Conservation (phyloP, 805 yeast genomes). For the Schwanniomyces vanrijiae region DNA sequence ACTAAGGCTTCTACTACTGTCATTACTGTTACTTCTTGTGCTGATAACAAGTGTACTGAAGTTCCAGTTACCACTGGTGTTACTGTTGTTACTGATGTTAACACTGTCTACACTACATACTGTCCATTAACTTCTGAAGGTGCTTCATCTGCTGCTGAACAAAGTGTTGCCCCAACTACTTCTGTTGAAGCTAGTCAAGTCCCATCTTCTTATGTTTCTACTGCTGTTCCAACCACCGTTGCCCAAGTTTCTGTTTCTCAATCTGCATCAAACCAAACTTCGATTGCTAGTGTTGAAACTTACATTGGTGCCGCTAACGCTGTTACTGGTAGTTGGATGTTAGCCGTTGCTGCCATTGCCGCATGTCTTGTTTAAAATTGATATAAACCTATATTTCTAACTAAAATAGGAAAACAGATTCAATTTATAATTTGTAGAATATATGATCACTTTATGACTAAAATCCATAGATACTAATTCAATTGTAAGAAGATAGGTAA, state of each 20-base stretch:
- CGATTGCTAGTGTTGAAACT: slow-evolving; percentile 12
- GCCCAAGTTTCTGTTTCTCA: background rate
- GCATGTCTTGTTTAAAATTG: background rate
- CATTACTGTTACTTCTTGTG: slow-evolving; percentile 28
- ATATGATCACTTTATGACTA: no score
- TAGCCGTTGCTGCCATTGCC: background rate
- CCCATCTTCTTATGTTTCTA: background rate
- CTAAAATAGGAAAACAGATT: background rate
- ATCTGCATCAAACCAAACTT: slow-evolving; percentile 4
- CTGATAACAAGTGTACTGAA: slow-evolving; percentile 22
- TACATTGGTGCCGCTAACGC: slow-evolving; percentile 3
- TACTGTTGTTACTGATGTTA: slow-evolving; percentile 13
- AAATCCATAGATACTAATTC: no score
- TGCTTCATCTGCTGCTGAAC: background rate
- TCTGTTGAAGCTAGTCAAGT: background rate
- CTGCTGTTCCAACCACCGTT: background rate
- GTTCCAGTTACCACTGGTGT: slow-evolving; percentile 24
- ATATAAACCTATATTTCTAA: background rate
- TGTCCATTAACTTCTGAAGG: slow-evolving; percentile 14
- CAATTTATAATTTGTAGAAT: background rate
- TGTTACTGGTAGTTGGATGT: slow-evolving; percentile 8
- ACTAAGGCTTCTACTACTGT: slow-evolving; percentile 19
- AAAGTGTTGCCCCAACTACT: background rate
- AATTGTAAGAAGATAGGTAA: no score
- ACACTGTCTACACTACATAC: slow-evolving; percentile 23